Conservation (phyloP, 2,329 filamentous ascomycete genomes). For the Pezicula carpinea region DNA sequence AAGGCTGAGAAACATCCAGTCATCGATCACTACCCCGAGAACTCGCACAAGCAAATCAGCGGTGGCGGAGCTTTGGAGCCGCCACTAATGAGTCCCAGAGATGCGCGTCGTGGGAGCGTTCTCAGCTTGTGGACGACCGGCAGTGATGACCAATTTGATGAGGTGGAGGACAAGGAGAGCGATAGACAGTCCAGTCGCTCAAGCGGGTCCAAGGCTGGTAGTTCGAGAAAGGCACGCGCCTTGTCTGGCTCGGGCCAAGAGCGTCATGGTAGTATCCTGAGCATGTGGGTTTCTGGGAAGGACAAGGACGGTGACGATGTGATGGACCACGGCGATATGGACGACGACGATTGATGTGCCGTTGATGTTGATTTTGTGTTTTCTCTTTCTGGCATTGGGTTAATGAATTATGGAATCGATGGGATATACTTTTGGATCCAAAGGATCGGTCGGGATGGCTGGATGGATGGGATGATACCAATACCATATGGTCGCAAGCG, state of each 20-base stretch:
- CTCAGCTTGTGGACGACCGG: neutral
- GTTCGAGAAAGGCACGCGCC: neutral
- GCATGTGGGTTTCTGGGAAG: slow-evolving; percentile 1
- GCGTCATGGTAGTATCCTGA: neutral
- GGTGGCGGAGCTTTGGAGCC: neutral
- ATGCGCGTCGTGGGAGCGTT: neutral
- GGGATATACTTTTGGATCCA: neutral
- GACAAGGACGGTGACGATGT: neutral
- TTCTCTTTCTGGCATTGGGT: neutral
- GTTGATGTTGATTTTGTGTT: neutral
- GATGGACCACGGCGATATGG: neutral
- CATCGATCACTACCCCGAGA: neutral
- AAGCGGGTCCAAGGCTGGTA: neutral
- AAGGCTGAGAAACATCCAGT: neutral
- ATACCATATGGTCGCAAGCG: no score
- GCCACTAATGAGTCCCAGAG: neutral
- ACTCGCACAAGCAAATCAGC: neutral
- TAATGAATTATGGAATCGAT: neutral
- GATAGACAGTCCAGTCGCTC: neutral
- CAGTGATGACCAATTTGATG: neutral
- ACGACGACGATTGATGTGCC: neutral
- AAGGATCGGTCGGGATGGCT: no score
- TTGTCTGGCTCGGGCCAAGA: neutral
- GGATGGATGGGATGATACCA: no score
- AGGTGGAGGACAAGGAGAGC: neutral